Evolutionary conservation across 2,329 filamentous ascomycete species (phyloP), one percentile per base, ranked within the genome.

Genomic region (Davidsoniella australis): DNA sequence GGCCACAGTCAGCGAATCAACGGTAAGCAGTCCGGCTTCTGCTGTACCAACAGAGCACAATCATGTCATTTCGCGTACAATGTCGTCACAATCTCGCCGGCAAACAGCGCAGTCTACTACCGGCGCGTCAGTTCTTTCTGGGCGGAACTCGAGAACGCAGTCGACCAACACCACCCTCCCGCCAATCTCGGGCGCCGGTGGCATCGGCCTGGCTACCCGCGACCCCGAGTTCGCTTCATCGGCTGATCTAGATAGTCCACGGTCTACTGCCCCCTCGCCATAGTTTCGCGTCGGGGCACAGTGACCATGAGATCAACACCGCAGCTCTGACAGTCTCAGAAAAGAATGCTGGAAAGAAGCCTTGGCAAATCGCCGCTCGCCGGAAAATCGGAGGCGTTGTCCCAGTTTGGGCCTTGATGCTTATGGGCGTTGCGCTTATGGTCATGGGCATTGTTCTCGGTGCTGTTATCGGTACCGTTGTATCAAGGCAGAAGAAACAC

Each of bases 221-320:
- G 72, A 80, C 53, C 77, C 76, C 0, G 76, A 80, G 55, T 80
- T 77, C 60, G 69, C 73, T 12, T 76, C 75, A 1, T 68, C 66
- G 4, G 63, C 66, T 14, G 70, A 78, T 45, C 60, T 77, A 1
- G 65, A 67, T 42, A 66, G 68, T 5, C 67, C 69, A 23, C 66
- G 66, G 23, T 72, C 73, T 12, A 68, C 68, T 5, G 67, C 68
- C 44, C 44, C 76, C 73, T 0, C 63, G 70, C 1, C 63, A 70
- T 38, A 79, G 73, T 55, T 67, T 71, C 39, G 62, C 60, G 4
- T 73, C 69, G 1, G 70, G 73, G 4, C 60, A 57, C 6, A 78
- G 72, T 54, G 66, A 69, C 40, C 71, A 75, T 47, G 68, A 73
- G 36, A 69, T 78, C 54, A 75, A 76, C 56, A 67, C 66, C 1